Evolutionary conservation across 116 monocot species (phyloP), one percentile per base, ranked within the genome.

Genomic region (Zostera marina): DNA sequence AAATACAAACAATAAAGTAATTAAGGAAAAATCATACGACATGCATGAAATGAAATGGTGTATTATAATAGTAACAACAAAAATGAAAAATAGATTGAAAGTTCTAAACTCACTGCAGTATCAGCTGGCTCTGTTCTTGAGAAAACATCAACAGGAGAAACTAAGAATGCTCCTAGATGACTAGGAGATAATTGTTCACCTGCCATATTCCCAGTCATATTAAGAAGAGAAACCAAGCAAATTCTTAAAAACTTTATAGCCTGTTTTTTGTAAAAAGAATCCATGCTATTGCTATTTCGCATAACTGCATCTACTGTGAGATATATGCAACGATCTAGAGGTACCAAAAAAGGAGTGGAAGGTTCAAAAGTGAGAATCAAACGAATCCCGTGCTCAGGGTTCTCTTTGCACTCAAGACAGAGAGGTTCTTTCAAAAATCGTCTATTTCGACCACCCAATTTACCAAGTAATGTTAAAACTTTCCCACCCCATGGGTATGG

Each of bases 351-450:
- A 39, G 83, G 98, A 41, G 98, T 98, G 26, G 85, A 72, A 54
- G 98, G 98, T 59, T 83, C 91, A 75, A 98, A 98, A 40, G 98
- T 98, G 38, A 98, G 81, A 73, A 98, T 87, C 44, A 98, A 71
- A 32, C 98, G 98, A 64, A 98, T 81, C 12, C 98, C 98, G 60
- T 98, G 91, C 63, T 98, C 98, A 54, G 98, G 98, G 51, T 91
- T 98, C 66, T 98, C 98, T 64, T 98, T 98, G 74, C 87, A 98
- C 42, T 98, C 98, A 49, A 98, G 79, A 56, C 72, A 48, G 44
- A 98, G 86, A 2, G 98, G 98, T 39, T 98, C 98, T 56, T 83
- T 90, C 16, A 98, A 73, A 72, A 98, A 98, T 20, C 98, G 77
- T 49, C 98, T 80, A 47, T 98, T 98, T 16, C 98, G 74, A 61